Conservation (phyloP, 2,329 filamentous ascomycete genomes). For the Fusarium fracticaudum region DNA sequence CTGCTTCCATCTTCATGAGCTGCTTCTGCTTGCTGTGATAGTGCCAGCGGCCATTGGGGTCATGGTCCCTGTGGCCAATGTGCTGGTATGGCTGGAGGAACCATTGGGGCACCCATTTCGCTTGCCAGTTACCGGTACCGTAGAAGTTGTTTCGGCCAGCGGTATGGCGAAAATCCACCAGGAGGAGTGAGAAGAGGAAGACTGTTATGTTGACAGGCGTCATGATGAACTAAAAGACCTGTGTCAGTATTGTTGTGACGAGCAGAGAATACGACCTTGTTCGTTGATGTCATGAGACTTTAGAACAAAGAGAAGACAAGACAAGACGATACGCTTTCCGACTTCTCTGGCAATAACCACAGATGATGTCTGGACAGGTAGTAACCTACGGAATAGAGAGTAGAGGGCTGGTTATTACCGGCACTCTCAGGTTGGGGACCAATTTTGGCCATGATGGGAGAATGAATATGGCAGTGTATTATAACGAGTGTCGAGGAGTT, state of each 20-base stretch:
- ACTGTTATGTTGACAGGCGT: conserved; percentile 71
- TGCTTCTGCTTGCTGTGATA: conserved; percentile 68
- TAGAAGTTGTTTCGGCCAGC: conserved; percentile 56
- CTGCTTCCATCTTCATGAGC: conserved; percentile 69
- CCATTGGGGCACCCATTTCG: conserved; percentile 32
- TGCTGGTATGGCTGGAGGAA: conserved; percentile 53
- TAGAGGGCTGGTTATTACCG: conserved; percentile 27
- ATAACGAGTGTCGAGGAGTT: not conserved
- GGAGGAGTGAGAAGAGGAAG: conserved; percentile 71
- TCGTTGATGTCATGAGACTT: not conserved
- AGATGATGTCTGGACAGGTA: not conserved
- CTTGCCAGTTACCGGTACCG: conserved; percentile 44
- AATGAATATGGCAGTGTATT: not conserved
- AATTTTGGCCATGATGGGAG: conserved; percentile 18
- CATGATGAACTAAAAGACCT: conserved; percentile 56
- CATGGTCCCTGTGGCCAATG: conserved; percentile 37
- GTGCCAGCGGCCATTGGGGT: conserved; percentile 49
- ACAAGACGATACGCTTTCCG: not conserved
- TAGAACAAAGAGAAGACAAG: not conserved
- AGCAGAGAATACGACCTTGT: not conserved
- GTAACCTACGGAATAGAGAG: conserved; percentile 42
- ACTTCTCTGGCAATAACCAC: not conserved
- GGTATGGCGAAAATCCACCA: conserved; percentile 69
- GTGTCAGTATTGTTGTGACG: conserved; percentile 11
- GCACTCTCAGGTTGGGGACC: conserved; percentile 7